Base-by-base conservation (phyloP, 108 stramenopile genomes). In the Fragilaria radians region DNA sequence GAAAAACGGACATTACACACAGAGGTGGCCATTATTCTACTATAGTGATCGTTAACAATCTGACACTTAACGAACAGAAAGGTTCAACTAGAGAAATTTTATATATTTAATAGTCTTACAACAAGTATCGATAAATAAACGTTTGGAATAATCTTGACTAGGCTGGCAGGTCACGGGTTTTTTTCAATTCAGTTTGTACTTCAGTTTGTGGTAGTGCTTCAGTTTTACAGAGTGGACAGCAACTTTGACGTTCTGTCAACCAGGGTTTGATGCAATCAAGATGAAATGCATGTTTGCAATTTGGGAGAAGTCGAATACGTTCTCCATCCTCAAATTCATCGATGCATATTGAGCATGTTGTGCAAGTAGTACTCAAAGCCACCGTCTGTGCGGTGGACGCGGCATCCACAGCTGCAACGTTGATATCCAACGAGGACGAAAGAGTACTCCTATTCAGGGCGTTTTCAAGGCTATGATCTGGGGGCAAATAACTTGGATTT, bases 341-440 rank as follows among this genome's bases (percentile, higher is more conserved):
- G 36, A 96, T 77, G 61, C 95, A 96, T 45, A 96, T 91, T 29
- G 92, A 87, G 61, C 95, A 96, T n/a, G 60, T 46, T 11, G 71
- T 74, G 26, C 61, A 71, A 7, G 42, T 66, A 32, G 72, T 70
- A 34, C n/a, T n/a, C n/a, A n/a, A n/a, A n/a, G n/a, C n/a, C n/a
- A n/a, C n/a, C n/a, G n/a, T n/a, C n/a, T n/a, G n/a, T n/a, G n/a
- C n/a, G n/a, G n/a, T n/a, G n/a, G n/a, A n/a, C n/a, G n/a, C n/a
- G n/a, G n/a, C n/a, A n/a, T n/a, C n/a, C n/a, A n/a, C n/a, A n/a
- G n/a, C n/a, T n/a, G n/a, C n/a, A n/a, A n/a, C n/a, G n/a, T n/a
- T n/a, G n/a, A n/a, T n/a, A n/a, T n/a, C n/a, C n/a, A n/a, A n/a
- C n/a, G n/a, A n/a, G n/a, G n/a, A n/a, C n/a, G n/a, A n/a, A n/a